A percentile compares a stretch with the other conserved stretches of the same genome.
Conservation (phyloP, 768 basidiomycete genomes). For the Calocybe cyanea region DNA sequence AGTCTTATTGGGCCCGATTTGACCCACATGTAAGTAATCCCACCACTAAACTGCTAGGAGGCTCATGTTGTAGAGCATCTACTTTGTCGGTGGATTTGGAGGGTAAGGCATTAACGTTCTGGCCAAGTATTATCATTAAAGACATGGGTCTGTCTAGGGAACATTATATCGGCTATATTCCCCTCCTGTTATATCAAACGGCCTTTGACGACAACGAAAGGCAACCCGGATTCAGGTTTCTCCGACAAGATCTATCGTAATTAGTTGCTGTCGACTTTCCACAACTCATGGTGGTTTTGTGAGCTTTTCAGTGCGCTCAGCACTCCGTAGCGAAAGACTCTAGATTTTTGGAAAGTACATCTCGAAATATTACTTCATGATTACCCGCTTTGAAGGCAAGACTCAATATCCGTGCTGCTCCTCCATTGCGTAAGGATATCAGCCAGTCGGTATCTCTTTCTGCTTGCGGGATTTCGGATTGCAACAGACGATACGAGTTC, state of each 20-base stretch:
- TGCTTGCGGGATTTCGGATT: slow-evolving; percentile 17
- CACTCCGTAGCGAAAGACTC: neutral
- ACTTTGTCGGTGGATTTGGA: slow-evolving; percentile 54
- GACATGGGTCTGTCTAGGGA: slow-evolving; percentile 28
- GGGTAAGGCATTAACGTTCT: slow-evolving; percentile 26
- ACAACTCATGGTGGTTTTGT: no score
- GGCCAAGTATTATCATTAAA: neutral
- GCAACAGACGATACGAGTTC: slow-evolving; percentile 34
- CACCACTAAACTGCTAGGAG: neutral
- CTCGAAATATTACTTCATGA: neutral
- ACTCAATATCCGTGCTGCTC: slow-evolving; percentile 22
- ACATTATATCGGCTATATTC: slow-evolving; percentile 52
- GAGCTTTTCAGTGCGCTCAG: no score
- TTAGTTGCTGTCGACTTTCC: no score
- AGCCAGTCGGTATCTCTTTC: slow-evolving; percentile 33
- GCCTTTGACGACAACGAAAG: slow-evolving; percentile 9
- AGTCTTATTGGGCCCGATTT: slow-evolving; percentile 55
- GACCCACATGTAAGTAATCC: slow-evolving; percentile 42
- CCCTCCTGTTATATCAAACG: slow-evolving; percentile 38
- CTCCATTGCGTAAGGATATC: slow-evolving; percentile 20
- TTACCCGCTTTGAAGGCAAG: slow-evolving; percentile 19
- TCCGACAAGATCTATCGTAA: no score
- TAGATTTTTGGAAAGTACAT: neutral
- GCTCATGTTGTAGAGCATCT: slow-evolving; percentile 33
- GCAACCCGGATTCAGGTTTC: no score